Conservation (phyloP, 2,329 filamentous ascomycete genomes). For the Fusarium camptoceras region DNA sequence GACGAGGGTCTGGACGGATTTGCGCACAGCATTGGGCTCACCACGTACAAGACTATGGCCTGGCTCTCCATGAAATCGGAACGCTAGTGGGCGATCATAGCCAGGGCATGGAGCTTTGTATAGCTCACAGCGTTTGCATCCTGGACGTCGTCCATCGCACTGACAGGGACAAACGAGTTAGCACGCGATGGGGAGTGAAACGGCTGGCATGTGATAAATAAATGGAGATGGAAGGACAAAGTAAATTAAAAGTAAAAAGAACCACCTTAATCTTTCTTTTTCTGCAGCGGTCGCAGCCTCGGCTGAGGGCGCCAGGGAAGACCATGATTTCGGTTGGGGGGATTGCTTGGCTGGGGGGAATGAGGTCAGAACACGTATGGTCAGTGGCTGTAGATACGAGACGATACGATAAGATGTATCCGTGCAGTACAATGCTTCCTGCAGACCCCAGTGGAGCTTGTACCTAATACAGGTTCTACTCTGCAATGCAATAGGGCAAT, state of each 20-base stretch:
- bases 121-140: conserved; percentile 32
- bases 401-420: neutral
- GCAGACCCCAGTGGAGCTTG: conserved; percentile 12
- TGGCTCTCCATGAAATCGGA: conserved; percentile 35
- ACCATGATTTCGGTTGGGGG: conserved; percentile 14
- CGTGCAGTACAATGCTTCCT: neutral
- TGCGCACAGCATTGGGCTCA: neutral
- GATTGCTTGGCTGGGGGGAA: neutral
- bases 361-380: neutral
- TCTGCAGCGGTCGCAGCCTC: conserved; percentile 28
- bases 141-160: conserved; percentile 32
- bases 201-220: neutral
- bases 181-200: neutral
- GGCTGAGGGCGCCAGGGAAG: conserved; percentile 30
- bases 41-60: conserved; percentile 22
- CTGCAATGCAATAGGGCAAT: neutral
- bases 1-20: conserved; percentile 1
- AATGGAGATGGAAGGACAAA: neutral
- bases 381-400: neutral
- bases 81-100: conserved; percentile 32
- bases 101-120: conserved; percentile 34
- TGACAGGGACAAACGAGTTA: conserved; percentile 1
- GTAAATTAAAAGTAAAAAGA: neutral
- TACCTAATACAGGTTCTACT: no score
- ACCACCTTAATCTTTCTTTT: conserved; percentile 35